phyloP scores from a whole-genome alignment of 2,329 filamentous ascomycete genomes.

The Biscogniauxia marginata region DNA sequence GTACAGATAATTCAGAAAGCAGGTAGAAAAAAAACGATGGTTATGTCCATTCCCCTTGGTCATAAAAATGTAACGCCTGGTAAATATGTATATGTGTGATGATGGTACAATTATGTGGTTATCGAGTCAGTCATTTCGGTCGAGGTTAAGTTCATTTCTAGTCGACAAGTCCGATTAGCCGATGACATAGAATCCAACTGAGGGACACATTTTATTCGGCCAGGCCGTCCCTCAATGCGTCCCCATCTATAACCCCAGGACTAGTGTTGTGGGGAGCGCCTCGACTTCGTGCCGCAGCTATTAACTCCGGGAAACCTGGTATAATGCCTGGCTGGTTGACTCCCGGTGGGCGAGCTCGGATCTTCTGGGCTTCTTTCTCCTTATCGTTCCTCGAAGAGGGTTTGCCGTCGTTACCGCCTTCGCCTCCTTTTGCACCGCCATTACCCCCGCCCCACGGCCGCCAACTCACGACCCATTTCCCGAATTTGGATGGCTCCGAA shows the following conservation, averaged over 20 bases:
- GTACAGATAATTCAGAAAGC: not conserved
- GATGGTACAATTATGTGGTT: not conserved
- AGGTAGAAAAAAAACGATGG: not conserved
- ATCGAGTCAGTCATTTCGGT: not conserved
- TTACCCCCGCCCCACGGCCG: constrained; percentile 30
- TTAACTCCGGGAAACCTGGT: constrained; percentile 65
- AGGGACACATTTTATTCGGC: constrained; percentile 35
- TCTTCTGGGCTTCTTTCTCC: constrained; percentile 31
- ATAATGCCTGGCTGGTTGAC: constrained; percentile 79
- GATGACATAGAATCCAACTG: not conserved
- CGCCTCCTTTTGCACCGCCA: constrained; percentile 21
- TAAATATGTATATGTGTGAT: not conserved
- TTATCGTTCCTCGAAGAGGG: constrained; percentile 34
- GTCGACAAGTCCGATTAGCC: not conserved
- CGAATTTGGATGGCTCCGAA: constrained; percentile 32
- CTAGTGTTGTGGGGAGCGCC: constrained; percentile 56
- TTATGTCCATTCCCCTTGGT: not conserved
- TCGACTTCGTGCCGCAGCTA: constrained; percentile 49
- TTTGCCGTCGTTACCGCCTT: not conserved
- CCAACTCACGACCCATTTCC: constrained; percentile 46
- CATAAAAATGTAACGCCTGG: not conserved
- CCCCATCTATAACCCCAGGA: constrained; percentile 56
- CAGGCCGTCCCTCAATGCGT: constrained; percentile 60
- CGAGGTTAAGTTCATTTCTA: not conserved
- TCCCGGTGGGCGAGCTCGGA: constrained; percentile 58